Evolutionary conservation across 169 alveolate genomes (phyloP), one percentile per base, ranked within the genome.

Genomic region (Sarcocystis neurona): DNA sequence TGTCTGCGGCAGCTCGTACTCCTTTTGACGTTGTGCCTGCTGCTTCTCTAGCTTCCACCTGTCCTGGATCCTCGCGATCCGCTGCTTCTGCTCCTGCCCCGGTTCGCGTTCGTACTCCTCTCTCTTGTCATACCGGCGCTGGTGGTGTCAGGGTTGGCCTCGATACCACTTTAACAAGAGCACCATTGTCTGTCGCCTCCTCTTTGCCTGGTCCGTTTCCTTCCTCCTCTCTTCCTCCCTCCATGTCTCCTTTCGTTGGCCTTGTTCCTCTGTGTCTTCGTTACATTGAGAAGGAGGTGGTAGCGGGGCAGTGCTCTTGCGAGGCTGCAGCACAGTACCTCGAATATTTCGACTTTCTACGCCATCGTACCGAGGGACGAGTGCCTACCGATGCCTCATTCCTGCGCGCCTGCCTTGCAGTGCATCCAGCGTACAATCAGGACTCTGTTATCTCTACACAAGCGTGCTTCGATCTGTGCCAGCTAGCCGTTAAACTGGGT

Each of bases 371-470:
- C 39, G 32, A 41, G 20, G 92, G 92, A 37, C 23, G 10, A 3
- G n/a, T 89, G n/a, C 66, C 56, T 27, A 89, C 92, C 27, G 53
- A 77, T 30, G 92, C 92, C 18, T 32, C 79, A 39, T 89, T 72
- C 84, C 43, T 89, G 30, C 77, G 92, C 3, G 68, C 78, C 27
- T 82, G 41, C 56, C 78, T 89, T 6, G 34, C 50, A 5, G 89
- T 82, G 0, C 92, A 89, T 46, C 92, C 92, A 2, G 66, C 12
- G 41, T 89, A 89, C 84, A 41, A 79, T 56, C 79, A 47, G 2
- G 89, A 89, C 50, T 89, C 92, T 6, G 84, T 60, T 20, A 56
- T 89, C 6, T 18, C 92, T 30, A 47, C 46, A 12, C 46, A n/a
- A 12, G 89, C 58, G 10, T 2, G 75, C 50, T 79, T 39, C 32